These are phyloP conservation scores for Candida berthetii DNA, from an alignment of 805 yeast genomes.

Conservation along the genomic window DNA sequence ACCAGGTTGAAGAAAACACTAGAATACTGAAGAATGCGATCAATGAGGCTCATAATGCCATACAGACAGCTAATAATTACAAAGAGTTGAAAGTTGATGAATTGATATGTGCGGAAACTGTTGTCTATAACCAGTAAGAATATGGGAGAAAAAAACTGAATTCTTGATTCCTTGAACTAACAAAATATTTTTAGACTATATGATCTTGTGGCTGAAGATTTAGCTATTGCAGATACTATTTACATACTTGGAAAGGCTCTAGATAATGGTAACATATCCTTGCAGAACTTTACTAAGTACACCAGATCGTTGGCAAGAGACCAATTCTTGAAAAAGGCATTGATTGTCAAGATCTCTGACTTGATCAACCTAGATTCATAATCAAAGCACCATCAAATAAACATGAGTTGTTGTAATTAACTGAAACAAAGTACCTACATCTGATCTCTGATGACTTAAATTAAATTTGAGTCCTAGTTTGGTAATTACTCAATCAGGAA, in stretches of 20 bases:
- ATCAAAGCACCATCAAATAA: too few relatives aligned
- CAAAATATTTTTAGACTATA: conserved; percentile 33
- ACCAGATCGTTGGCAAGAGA: conserved; percentile 55
- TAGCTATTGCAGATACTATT: conserved; percentile 66
- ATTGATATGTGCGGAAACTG: conserved; percentile 42
- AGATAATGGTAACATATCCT: conserved; percentile 37
- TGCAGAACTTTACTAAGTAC: conserved; percentile 34
- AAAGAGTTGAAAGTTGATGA: conserved; percentile 33
- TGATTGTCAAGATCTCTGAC: conserved; percentile 32
- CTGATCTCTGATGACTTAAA: too few relatives aligned
- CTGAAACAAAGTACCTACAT: too few relatives aligned
- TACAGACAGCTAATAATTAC: conserved; percentile 23
- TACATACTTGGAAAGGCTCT: conserved; percentile 51
- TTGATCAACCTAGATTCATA: neutral
- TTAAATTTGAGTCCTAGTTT: too few relatives aligned
- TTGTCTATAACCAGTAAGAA: conserved; percentile 47
- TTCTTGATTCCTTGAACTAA: too few relatives aligned
- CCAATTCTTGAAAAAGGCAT: conserved; percentile 49
- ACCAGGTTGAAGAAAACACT: conserved; percentile 22
- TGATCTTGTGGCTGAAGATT: conserved; percentile 55
- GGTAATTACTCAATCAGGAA: too few relatives aligned
- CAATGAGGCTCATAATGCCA: conserved; percentile 21
- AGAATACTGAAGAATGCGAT: conserved; percentile 22
- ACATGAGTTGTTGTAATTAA: too few relatives aligned
- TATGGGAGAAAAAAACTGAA: too few relatives aligned